These are phyloP conservation scores for Lavandula angustifolia DNA, from an alignment of 257 asterid genomes.

Conservation along the genomic window DNA sequence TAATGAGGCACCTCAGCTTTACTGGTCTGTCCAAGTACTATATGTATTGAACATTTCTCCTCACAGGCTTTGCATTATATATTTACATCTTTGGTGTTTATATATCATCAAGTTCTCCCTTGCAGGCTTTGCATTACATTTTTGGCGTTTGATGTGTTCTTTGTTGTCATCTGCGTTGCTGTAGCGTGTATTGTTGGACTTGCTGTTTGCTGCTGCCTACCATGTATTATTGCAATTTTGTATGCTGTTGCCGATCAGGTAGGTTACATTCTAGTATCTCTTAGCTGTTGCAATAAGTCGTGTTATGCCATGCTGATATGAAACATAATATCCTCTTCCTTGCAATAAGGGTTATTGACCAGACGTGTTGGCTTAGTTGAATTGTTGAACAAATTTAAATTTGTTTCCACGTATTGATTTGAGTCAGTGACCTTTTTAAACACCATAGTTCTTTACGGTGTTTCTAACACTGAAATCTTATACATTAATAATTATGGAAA, in stretches of 20 bases:
- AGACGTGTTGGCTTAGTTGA: constrained; percentile 13
- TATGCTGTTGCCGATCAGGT: constrained; percentile 99
- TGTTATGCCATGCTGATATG: background rate
- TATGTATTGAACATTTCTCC: constrained; percentile 17
- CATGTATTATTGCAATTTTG: constrained; percentile 90
- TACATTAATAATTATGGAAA: background rate
- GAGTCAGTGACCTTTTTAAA: background rate
- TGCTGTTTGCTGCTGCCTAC: constrained; percentile 99
- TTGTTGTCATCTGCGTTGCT: constrained; percentile 87
- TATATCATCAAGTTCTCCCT: constrained; percentile 15
- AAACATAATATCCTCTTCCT: background rate
- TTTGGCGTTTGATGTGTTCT: constrained; percentile 97
- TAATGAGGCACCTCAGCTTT: constrained; percentile 81
- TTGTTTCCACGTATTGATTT: constrained; percentile 3
- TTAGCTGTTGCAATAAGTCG: constrained; percentile 42
- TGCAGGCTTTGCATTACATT: constrained; percentile 97
- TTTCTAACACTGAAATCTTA: background rate
- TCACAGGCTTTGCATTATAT: background rate
- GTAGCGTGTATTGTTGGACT: constrained; percentile 93
- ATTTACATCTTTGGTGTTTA: background rate
- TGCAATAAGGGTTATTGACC: constrained; percentile 2
- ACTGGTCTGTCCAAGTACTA: constrained; percentile 60
- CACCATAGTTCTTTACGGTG: background rate
- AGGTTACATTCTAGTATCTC: constrained; percentile 19
- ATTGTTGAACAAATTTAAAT: background rate